Evolutionary conservation across 2,329 filamentous ascomycete genomes (phyloP).

Genomic region (Fusarium secorum): DNA sequence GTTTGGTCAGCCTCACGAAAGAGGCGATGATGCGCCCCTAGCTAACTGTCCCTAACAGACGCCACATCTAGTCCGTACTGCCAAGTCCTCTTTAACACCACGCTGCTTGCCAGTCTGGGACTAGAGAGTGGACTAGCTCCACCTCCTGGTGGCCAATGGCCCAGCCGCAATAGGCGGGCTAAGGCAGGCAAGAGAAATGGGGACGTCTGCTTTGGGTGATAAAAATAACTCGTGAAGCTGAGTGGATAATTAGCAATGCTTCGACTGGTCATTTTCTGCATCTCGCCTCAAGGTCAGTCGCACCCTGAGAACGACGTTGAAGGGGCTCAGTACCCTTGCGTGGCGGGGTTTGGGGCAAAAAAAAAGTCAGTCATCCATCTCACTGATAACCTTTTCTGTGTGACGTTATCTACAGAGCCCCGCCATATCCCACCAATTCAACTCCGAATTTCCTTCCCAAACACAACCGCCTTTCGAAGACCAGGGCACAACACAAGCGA

Average conservation of each 20-base stretch:
- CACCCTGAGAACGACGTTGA: background rate
- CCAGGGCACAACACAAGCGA: background rate
- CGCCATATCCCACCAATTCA: constrained; percentile 41
- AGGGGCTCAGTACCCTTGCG: constrained; percentile 21
- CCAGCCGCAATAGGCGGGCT: constrained; percentile 3
- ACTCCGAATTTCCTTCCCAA: constrained; percentile 36
- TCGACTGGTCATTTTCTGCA: background rate
- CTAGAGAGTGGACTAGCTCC: background rate
- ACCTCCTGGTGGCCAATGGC: background rate
- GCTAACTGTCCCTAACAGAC: background rate
- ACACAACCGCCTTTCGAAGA: background rate
- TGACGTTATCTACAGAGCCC: constrained; percentile 43
- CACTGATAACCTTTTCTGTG: constrained; percentile 36
- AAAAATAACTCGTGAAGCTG: background rate
- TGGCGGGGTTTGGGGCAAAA: constrained; percentile 31
- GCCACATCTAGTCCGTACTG: background rate
- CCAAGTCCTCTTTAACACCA: constrained; percentile 7
- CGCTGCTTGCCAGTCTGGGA: background rate
- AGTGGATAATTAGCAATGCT: background rate
- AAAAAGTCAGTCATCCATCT: constrained; percentile 38
- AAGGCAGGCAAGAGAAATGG: background rate
- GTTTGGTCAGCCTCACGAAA: constrained; percentile 31
- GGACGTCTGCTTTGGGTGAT: background rate
- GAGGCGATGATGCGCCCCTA: constrained; percentile 22
- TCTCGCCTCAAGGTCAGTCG: background rate